phyloP scores from a whole-genome alignment of 805 yeast genomes.

The Nakazawaea peltata region DNA sequence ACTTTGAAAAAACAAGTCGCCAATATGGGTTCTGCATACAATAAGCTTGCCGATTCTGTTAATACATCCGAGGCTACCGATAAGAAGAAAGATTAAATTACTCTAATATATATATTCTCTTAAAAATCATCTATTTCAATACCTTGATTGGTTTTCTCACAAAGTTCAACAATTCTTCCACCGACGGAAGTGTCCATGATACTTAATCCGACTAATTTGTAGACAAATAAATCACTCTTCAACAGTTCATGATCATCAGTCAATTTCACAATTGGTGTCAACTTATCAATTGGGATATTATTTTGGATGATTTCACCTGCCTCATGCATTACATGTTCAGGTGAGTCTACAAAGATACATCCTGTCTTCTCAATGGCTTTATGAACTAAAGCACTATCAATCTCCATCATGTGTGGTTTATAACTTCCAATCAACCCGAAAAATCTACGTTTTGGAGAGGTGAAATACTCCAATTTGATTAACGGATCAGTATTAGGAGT shows the following conservation, averaged over 20 bases:
- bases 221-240: constrained; percentile 27
- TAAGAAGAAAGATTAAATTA: constrained; percentile 8
- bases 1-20: constrained; percentile 35
- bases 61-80: neutral
- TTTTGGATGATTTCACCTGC: constrained; percentile 59
- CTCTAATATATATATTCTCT: neutral
- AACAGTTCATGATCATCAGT: constrained; percentile 12
- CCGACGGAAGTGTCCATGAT: constrained; percentile 58
- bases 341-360: constrained; percentile 52
- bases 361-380: constrained; percentile 24
- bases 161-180: constrained; percentile 26
- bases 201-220: constrained; percentile 54
- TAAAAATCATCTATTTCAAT: constrained; percentile 22
- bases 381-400: constrained; percentile 36
- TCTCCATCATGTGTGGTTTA: constrained; percentile 60
- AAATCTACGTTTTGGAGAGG: constrained; percentile 23
- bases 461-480: constrained; percentile 25
- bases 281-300: constrained; percentile 25
- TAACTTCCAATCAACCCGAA: constrained; percentile 60
- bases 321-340: constrained; percentile 45
- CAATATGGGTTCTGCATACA: constrained; percentile 33
- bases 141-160: constrained; percentile 22
- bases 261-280: constrained; percentile 19
- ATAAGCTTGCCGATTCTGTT: constrained; percentile 22
- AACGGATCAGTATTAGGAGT: constrained; percentile 47